Evolutionary conservation across 495 filamentous ascomycete species (phyloP), one percentile per base, ranked within the genome.

Genomic region (Aspergillus avenaceus): DNA sequence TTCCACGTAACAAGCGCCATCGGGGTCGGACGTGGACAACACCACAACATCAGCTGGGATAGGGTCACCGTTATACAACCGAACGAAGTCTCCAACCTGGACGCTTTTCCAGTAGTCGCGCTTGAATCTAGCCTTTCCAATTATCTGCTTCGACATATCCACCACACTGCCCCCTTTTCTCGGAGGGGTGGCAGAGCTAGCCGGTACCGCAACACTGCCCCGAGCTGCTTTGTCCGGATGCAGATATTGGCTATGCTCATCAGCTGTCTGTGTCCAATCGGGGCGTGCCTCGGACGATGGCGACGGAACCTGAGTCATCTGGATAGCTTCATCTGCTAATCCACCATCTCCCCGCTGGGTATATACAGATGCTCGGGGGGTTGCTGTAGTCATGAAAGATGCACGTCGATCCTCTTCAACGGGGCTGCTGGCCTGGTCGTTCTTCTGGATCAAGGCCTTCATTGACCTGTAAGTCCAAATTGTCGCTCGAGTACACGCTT

Each of bases 1-100:
- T 69, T 99, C 95, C 19, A 97, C 86, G 56, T 97, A 97, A 65
- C 95, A 99, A 27, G 91, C 87, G 29, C 95, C 95, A 60, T 99
- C 95, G 4, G 83, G 79, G 59, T 97, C 93, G 2, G 93, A 97
- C 8, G 95, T 97, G 11, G 93, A 90, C n/a, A 99, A 73, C 45
- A 99, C 88, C 42, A 97, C 85, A 37, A 97, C 77, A 70, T 99
- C 95, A 31, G 95, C 92, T 2, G 95, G 95, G 23, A 99, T 85
- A 52, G 92, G 88, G 61, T 99, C 95, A 45, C 95, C 88, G 54
- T 95, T 96, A 70, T 96, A 97, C 44, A 99, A 79, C 47, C 95
- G 88, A 40, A 99, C 87, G 66, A 95, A 97, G 67, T 99, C 95
- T 29, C 95, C 95, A 36, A 97, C 92, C 57, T 95, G 84, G 21